These are phyloP conservation scores for Myxozyma nipponensis DNA, from an alignment of 805 yeast genomes.

Conservation along the genomic window DNA sequence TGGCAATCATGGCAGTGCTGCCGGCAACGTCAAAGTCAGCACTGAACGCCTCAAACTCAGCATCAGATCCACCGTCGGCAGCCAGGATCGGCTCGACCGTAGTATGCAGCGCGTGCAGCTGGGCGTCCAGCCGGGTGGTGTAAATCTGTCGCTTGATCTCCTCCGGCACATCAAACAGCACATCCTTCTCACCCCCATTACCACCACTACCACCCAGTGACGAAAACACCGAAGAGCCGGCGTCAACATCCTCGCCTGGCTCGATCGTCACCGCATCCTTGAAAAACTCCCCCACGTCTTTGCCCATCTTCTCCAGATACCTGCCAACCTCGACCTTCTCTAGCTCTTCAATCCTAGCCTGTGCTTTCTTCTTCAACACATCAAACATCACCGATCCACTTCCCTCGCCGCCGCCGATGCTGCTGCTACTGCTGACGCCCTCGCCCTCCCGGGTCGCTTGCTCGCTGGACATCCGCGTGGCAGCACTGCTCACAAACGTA, in stretches of 20 bases:
- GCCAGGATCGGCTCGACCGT: constrained; percentile 46
- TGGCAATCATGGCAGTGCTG: constrained; percentile 50
- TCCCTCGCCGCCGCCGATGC: no score
- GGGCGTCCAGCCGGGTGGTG: constrained; percentile 56
- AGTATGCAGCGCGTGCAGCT: constrained; percentile 52
- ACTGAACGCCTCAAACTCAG: constrained; percentile 37
- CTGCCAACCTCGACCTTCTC: constrained; percentile 73
- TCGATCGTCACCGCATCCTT: constrained; percentile 40
- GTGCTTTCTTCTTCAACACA: constrained; percentile 46
- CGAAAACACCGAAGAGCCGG: background rate
- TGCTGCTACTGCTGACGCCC: no score
- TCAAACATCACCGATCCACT: constrained; percentile 31
- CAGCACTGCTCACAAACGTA: constrained; percentile 6
- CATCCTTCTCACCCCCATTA: constrained; percentile 5
- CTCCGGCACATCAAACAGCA: constrained; percentile 19
- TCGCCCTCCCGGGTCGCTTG: no score
- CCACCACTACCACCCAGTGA: no score
- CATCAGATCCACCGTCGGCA: constrained; percentile 33
- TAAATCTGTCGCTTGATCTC: constrained; percentile 27
- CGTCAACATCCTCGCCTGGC: constrained; percentile 17
- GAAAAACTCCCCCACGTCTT: constrained; percentile 43
- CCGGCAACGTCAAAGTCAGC: constrained; percentile 44
- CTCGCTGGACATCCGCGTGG: constrained; percentile 15
- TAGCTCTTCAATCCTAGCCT: constrained; percentile 61
- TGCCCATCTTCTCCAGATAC: constrained; percentile 57